A percentile compares a stretch with the other conserved stretches of the same genome.
Conservation (phyloP, 352 stramenopile genomes). For the Phytopythium cucurbitacearum region DNA sequence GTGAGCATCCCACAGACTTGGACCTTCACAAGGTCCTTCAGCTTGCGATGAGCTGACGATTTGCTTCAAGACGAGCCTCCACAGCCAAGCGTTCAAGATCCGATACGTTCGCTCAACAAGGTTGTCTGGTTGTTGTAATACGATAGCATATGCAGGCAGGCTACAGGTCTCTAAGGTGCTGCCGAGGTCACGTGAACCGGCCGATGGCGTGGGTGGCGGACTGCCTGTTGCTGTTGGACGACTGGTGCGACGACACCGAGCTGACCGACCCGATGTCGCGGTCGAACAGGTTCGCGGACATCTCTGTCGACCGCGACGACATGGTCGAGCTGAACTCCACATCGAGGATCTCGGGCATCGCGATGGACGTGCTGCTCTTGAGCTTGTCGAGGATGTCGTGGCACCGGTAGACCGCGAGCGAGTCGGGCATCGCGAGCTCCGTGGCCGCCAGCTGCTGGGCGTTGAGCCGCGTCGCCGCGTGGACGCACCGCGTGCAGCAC, state of each 20-base stretch:
- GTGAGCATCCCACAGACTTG: no score
- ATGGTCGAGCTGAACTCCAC: slow-evolving; percentile 2
- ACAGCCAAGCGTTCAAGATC: no score
- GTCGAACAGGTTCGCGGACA: slow-evolving; percentile 4
- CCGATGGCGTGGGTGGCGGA: slow-evolving; percentile 1
- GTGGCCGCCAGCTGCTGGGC: slow-evolving; percentile 21
- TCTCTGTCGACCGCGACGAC: slow-evolving; percentile 1
- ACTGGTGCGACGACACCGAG: slow-evolving; percentile 1
- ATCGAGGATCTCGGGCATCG: slow-evolving; percentile 6
- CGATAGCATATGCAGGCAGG: no score
- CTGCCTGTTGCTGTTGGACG: slow-evolving; percentile 1
- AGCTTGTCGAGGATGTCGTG: slow-evolving; percentile 15
- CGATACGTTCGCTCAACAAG: no score
- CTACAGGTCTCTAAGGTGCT: neutral
- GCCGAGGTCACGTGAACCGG: neutral
- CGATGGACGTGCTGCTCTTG: slow-evolving; percentile 4
- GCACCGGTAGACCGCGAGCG: slow-evolving; percentile 15
- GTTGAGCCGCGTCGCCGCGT: slow-evolving; percentile 24
- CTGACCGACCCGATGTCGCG: slow-evolving; percentile 3
- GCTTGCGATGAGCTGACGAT: no score
- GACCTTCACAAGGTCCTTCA: no score
- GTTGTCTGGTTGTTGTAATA: no score
- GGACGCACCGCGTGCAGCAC: slow-evolving; percentile 24
- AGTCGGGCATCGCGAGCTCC: slow-evolving; percentile 16
- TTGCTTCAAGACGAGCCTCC: no score